Percentiles rank a stretch among this genome's conserved stretches.
Evolutionary conservation across 2,329 filamentous ascomycete species (phyloP).

Genomic region (Phialophora verrucosa): DNA sequence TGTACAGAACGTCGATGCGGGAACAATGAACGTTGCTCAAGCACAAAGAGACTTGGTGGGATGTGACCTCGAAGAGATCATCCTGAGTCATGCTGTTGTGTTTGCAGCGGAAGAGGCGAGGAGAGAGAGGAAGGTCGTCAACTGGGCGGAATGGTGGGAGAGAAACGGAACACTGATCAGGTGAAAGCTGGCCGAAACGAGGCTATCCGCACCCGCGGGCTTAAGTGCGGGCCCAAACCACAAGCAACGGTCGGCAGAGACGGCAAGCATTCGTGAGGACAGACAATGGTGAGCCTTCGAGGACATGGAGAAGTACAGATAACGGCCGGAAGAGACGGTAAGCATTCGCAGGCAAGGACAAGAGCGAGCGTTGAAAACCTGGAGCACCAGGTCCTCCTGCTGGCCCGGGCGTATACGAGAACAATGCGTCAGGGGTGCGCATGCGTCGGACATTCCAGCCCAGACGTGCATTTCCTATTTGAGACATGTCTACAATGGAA

Average conservation of each 20-base stretch:
- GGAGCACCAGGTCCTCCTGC: background rate
- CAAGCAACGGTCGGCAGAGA: background rate
- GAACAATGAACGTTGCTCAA: slow-evolving; percentile 66
- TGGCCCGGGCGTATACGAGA: background rate
- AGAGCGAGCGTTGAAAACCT: background rate
- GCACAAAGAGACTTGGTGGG: slow-evolving; percentile 80
- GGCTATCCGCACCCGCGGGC: background rate
- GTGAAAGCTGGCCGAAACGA: background rate
- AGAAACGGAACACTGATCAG: slow-evolving; percentile 16
- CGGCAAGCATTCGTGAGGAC: background rate
- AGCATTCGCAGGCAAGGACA: background rate
- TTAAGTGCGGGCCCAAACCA: too few species aligned
- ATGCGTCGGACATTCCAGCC: slow-evolving; percentile 23
- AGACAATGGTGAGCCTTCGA: background rate
- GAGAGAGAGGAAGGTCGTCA: slow-evolving; percentile 69
- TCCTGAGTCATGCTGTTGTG: slow-evolving; percentile 89
- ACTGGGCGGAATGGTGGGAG: slow-evolving; percentile 76
- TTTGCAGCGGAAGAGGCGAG: slow-evolving; percentile 93
- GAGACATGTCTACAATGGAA: slow-evolving; percentile 9
- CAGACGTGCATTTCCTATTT: slow-evolving; percentile 8
- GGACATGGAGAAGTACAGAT: background rate
- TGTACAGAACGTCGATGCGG: slow-evolving; percentile 77
- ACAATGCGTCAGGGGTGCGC: slow-evolving; percentile 4
- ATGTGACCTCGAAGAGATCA: slow-evolving; percentile 81
- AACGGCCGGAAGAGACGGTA: background rate